These are phyloP conservation scores for Periconia sp. DNA, from an alignment of 2,329 filamentous ascomycete species.

Conservation along the genomic window DNA sequence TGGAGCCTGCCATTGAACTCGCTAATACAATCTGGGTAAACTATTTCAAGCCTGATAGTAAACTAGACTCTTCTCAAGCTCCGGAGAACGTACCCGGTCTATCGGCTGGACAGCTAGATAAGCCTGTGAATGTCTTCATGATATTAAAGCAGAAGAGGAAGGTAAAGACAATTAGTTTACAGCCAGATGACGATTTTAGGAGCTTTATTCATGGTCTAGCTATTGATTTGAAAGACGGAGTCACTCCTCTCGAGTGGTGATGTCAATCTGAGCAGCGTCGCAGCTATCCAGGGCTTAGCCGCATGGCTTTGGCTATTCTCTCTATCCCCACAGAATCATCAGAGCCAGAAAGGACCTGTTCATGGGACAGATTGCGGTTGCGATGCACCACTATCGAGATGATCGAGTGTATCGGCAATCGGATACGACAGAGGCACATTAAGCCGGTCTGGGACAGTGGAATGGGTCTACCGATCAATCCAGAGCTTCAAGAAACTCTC, in stretches of 20 bases:
- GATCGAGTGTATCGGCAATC: too few species aligned
- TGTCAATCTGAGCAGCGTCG: constrained; percentile 1
- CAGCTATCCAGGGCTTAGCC: constrained; percentile 1
- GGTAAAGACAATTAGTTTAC: neutral
- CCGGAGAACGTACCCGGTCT: neutral
- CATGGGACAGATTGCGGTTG: too few species aligned
- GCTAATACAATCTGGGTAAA: neutral
- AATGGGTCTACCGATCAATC: too few species aligned
- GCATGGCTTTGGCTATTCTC: constrained; percentile 1
- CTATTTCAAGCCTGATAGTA: neutral
- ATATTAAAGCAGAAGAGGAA: constrained; percentile 1
- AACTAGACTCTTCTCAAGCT: neutral
- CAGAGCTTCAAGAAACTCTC: too few species aligned
- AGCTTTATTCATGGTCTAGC: neutral
- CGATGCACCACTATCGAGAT: too few species aligned
- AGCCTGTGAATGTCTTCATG: neutral
- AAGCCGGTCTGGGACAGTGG: too few species aligned
- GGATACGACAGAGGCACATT: too few species aligned
- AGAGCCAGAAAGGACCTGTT: too few species aligned
- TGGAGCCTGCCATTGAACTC: neutral
- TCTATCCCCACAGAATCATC: too few species aligned
- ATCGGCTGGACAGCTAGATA: neutral
- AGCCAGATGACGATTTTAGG: neutral
- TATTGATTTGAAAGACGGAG: neutral
- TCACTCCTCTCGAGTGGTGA: constrained; percentile 5